These are phyloP conservation scores for Diaporthe sp. DNA, from an alignment of 2,329 filamentous ascomycete species.

Conservation along the genomic window DNA sequence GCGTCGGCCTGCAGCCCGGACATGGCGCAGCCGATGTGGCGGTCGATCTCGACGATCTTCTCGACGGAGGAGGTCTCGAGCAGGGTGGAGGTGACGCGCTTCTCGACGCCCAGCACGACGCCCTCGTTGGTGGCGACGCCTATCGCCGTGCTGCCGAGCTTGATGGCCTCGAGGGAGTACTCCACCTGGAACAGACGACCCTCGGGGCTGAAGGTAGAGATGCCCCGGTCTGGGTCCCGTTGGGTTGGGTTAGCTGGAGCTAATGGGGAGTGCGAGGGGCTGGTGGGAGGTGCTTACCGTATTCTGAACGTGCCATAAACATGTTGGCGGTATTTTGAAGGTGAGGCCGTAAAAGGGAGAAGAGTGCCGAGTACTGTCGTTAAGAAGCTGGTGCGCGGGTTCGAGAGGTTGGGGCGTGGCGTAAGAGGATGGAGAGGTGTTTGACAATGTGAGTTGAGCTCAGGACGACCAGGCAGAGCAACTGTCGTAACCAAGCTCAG, in stretches of 20 bases:
- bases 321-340: constrained; percentile 73
- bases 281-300: constrained; percentile 76
- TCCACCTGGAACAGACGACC: constrained; percentile 99
- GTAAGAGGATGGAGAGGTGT: constrained; percentile 23
- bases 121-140: constrained; percentile 96
- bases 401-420: constrained; percentile 23
- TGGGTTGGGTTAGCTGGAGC: constrained; percentile 36
- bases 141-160: constrained; percentile 98
- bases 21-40: constrained; percentile 99
- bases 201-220: constrained; percentile 99
- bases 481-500: constrained; percentile 45
- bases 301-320: constrained; percentile 99
- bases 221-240: constrained; percentile 84
- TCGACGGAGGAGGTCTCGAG: constrained; percentile 98
- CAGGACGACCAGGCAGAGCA: constrained; percentile 46
- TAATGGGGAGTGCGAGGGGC: constrained; percentile 53
- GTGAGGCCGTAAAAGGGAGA: constrained; percentile 1
- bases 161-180: constrained; percentile 99
- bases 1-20: constrained; percentile 97
- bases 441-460: constrained; percentile 34
- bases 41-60: constrained; percentile 99
- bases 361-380: constrained; percentile 2
- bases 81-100: constrained; percentile 97
- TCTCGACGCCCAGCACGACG: constrained; percentile 97
- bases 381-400: background rate